Evolutionary conservation across 1,284 basidiomycete species (phyloP).

Genomic region (Puccinia polysora): DNA sequence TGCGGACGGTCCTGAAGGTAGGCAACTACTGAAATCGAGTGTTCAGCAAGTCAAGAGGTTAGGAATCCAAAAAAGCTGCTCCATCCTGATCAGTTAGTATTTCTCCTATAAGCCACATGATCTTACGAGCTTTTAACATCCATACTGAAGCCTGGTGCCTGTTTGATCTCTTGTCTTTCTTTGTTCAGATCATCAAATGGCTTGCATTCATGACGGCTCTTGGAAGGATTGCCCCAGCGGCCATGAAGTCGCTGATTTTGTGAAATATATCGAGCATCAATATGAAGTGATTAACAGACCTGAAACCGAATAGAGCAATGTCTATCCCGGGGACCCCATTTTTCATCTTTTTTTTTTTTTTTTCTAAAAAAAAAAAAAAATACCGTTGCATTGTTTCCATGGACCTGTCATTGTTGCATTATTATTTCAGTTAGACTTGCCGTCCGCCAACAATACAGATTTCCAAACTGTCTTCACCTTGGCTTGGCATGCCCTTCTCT

Average conservation of each 20-base stretch:
- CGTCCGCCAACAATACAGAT: too few species aligned
- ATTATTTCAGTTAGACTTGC: too few species aligned
- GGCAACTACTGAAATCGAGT: conserved; percentile 37
- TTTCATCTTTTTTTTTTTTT: too few species aligned
- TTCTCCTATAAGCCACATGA: not conserved
- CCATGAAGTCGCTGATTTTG: conserved; percentile 45
- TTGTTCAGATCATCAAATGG: conserved; percentile 44
- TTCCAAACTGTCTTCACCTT: too few species aligned
- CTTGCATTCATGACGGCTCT: conserved; percentile 46
- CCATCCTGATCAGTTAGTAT: conserved; percentile 46
- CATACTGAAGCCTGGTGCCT: too few species aligned
- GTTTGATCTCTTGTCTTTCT: too few species aligned
- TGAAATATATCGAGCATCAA: conserved; percentile 13
- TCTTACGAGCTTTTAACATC: not conserved
- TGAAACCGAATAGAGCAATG: too few species aligned
- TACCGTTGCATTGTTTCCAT: too few species aligned
- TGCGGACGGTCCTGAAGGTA: conserved; percentile 44
- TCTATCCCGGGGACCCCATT: too few species aligned
- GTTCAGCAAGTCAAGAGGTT: conserved; percentile 38
- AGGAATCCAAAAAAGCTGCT: conserved; percentile 46
- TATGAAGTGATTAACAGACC: conserved; percentile 12
- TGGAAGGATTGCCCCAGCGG: conserved; percentile 46
- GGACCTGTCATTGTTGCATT: too few species aligned
- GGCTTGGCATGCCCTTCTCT: too few species aligned
- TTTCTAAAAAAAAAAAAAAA: too few species aligned